Conservation (phyloP, 164 flowering plant species). For the Buxus sempervirens region DNA sequence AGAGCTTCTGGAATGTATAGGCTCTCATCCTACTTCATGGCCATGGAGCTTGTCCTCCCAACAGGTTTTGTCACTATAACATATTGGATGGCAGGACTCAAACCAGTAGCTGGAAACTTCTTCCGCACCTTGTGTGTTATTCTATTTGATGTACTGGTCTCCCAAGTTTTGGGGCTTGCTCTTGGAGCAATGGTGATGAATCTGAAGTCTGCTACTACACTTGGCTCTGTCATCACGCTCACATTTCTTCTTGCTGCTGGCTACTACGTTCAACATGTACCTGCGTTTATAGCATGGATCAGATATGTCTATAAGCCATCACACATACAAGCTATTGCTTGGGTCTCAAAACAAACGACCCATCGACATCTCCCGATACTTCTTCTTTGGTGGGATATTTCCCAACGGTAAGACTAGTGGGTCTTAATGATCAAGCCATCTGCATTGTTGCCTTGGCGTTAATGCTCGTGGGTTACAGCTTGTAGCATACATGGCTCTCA, state of each 20-base stretch:
- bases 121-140: background rate
- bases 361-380: background rate
- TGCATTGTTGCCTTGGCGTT: background rate
- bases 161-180: background rate
- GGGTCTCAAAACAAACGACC: background rate
- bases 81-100: background rate
- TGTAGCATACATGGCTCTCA: background rate
- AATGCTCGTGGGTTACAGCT: background rate
- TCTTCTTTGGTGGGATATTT: too few relatives aligned
- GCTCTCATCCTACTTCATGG: background rate
- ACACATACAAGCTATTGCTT: too few relatives aligned
- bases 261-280: too few relatives aligned
- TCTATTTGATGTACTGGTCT: background rate
- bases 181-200: too few relatives aligned
- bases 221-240: background rate
- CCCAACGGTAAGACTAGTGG: background rate
- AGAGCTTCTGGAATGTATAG: background rate
- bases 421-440: background rate
- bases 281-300: too few relatives aligned
- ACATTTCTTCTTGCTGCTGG: too few relatives aligned
- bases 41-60: constrained; percentile 1
- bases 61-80: background rate
- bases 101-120: background rate
- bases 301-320: too few relatives aligned
- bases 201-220: too few relatives aligned